These are phyloP conservation scores for Copromyces sp. DNA, from an alignment of 495 filamentous ascomycete species.

Conservation along the genomic window DNA sequence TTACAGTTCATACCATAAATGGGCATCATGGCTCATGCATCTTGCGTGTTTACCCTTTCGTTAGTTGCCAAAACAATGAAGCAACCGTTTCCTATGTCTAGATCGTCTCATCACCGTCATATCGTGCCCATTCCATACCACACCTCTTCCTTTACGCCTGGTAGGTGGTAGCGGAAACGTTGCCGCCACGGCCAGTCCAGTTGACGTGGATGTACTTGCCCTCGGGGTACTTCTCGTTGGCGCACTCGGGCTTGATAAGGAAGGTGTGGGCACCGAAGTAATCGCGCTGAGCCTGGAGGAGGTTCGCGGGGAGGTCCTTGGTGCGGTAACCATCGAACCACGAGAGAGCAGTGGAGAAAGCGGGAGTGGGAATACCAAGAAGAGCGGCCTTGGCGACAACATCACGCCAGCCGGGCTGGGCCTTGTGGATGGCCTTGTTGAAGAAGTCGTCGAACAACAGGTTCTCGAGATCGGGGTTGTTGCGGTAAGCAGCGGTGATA, in stretches of 20 bases:
- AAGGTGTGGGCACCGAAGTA: conserved; percentile 99
- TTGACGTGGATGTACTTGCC: conserved; percentile 95
- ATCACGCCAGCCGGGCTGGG: conserved; percentile 92
- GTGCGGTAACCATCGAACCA: conserved; percentile 99
- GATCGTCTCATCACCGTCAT: conserved; percentile 2
- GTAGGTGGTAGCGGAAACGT: conserved; percentile 95
- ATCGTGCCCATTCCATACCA: background rate
- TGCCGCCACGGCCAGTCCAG: conserved; percentile 97
- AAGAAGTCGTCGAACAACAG: conserved; percentile 98
- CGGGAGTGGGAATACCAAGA: conserved; percentile 88
- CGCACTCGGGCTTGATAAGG: conserved; percentile 86
- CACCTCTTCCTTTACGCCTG: conserved; percentile 56
- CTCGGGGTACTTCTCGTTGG: conserved; percentile 71
- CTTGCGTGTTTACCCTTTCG: background rate
- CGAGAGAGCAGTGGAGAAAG: conserved; percentile 88
- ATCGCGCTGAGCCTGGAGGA: conserved; percentile 96
- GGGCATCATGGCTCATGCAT: background rate
- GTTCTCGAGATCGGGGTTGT: conserved; percentile 92
- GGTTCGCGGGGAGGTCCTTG: conserved; percentile 89
- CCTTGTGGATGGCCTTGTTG: conserved; percentile 95
- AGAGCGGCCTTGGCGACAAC: conserved; percentile 83
- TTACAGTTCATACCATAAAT: background rate
- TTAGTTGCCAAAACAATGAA: background rate
- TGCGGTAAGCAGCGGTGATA: conserved; percentile 94
- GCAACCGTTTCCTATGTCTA: background rate